Conservation (phyloP, 768 basidiomycete genomes). For the Rhodotorula graminis region DNA sequence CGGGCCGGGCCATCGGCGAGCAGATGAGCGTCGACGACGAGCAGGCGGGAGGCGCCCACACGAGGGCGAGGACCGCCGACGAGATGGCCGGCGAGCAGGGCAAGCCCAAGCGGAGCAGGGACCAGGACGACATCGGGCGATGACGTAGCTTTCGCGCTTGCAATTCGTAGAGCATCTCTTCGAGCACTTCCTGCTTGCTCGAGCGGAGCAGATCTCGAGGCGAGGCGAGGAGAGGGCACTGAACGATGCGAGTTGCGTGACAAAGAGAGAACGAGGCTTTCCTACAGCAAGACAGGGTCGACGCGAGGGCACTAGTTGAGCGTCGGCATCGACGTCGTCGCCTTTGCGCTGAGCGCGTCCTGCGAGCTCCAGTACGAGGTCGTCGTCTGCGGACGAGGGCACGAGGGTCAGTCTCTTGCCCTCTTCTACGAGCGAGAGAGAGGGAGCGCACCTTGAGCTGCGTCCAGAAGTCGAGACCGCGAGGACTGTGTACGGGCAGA, state of each 20-base stretch:
- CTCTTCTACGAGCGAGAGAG: background rate
- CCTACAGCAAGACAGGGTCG: background rate
- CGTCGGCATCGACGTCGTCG: slow-evolving; percentile 46
- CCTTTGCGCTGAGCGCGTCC: slow-evolving; percentile 48
- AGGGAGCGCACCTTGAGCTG: slow-evolving; percentile 64
- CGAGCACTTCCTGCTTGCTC: too few species aligned
- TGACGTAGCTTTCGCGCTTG: too few species aligned
- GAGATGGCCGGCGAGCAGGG: background rate
- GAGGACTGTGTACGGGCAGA: background rate
- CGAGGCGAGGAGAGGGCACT: background rate
- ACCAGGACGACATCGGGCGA: slow-evolving; percentile 28
- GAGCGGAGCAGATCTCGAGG: too few species aligned
- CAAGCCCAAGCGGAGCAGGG: slow-evolving; percentile 19
- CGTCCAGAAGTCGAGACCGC: slow-evolving; percentile 92
- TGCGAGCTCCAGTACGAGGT: slow-evolving; percentile 89
- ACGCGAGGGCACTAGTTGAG: slow-evolving; percentile 16
- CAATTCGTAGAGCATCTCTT: too few species aligned
- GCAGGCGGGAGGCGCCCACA: slow-evolving; percentile 1
- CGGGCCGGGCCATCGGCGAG: slow-evolving; percentile 37
- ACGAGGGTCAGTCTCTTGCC: background rate
- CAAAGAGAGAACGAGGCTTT: background rate
- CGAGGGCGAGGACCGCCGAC: slow-evolving; percentile 11
- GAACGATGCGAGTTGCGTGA: background rate
- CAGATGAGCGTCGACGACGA: slow-evolving; percentile 17
- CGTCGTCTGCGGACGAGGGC: slow-evolving; percentile 59